phyloP scores from a whole-genome alignment of 1,139 yeast genomes.

The Saccharomycopsis hybrid region DNA sequence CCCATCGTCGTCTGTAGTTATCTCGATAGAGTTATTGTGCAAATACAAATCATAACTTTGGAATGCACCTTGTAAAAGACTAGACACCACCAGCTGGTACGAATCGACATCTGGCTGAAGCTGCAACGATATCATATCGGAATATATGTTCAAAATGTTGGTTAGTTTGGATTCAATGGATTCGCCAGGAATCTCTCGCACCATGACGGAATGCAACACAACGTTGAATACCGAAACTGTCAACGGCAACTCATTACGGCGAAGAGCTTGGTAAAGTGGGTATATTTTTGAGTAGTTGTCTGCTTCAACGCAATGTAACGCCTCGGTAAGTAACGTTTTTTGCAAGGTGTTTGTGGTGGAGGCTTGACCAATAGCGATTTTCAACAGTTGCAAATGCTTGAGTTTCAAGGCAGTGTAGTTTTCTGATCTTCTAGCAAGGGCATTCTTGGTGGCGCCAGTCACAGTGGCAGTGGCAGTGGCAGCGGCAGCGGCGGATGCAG shows the following conservation, averaged over 20 bases:
- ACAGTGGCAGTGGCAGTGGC: too few species aligned
- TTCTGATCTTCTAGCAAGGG: too few species aligned
- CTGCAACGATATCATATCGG: conserved; percentile 37
- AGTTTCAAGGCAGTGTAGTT: too few species aligned
- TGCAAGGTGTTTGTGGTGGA: too few species aligned
- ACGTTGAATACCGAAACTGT: conserved; percentile 14
- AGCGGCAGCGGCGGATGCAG: too few species aligned
- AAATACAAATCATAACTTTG: conserved; percentile 25
- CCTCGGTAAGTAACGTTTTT: background rate
- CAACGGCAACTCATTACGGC: conserved; percentile 14
- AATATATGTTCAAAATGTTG: conserved; percentile 46
- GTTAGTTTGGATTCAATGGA: conserved; percentile 35
- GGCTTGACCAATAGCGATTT: too few species aligned
- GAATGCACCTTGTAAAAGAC: conserved; percentile 39
- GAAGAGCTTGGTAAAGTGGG: conserved; percentile 20
- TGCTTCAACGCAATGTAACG: background rate
- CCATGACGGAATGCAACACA: conserved; percentile 10
- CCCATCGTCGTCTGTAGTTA: conserved; percentile 17
- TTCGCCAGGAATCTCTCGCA: conserved; percentile 25
- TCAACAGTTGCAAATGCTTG: too few species aligned
- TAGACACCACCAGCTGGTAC: conserved; percentile 37
- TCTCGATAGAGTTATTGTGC: conserved; percentile 21
- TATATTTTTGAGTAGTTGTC: conserved; percentile 6
- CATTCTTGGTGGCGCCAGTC: too few species aligned
- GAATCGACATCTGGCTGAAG: conserved; percentile 42